Evolutionary conservation across 768 basidiomycete species (phyloP).

Genomic region (Erythrobasidium yunnanense): DNA sequence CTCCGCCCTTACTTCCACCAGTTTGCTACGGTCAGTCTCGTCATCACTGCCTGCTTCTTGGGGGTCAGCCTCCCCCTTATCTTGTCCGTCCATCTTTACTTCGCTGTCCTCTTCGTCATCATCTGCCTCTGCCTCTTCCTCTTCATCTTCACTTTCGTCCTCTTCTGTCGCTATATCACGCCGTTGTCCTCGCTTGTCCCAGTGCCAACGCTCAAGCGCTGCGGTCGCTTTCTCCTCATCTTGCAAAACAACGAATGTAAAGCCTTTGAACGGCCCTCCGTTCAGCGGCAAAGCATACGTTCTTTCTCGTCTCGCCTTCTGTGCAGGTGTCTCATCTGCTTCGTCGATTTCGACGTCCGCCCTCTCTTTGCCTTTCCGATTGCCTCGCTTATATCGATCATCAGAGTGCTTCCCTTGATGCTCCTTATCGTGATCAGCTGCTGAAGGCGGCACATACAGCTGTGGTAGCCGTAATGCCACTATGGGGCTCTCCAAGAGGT

Average conservation of each 20-base stretch:
- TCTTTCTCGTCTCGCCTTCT: not conserved
- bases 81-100: not conserved
- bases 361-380: not conserved
- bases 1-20: not conserved
- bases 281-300: slow-evolving; percentile 27
- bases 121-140: not conserved
- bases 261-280: slow-evolving; percentile 36
- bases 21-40: not conserved
- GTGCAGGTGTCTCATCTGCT: not conserved
- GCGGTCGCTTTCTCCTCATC: slow-evolving; percentile 21
- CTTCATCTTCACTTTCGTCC: not conserved
- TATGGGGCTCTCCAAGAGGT: slow-evolving; percentile 7
- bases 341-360: not conserved
- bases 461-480: slow-evolving; percentile 31
- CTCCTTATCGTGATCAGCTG: not conserved
- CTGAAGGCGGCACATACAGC: slow-evolving; percentile 14
- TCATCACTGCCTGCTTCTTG: not conserved
- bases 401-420: not conserved
- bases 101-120: not conserved
- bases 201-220: slow-evolving; percentile 21
- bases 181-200: slow-evolving; percentile 17
- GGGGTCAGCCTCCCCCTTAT: slow-evolving; percentile 4
- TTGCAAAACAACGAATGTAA: slow-evolving; percentile 28
- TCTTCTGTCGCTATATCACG: not conserved
- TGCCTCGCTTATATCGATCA: not conserved